Evolutionary conservation across 129 eudicot genomes (phyloP).

Genomic region (Pulicaria dysenterica): DNA sequence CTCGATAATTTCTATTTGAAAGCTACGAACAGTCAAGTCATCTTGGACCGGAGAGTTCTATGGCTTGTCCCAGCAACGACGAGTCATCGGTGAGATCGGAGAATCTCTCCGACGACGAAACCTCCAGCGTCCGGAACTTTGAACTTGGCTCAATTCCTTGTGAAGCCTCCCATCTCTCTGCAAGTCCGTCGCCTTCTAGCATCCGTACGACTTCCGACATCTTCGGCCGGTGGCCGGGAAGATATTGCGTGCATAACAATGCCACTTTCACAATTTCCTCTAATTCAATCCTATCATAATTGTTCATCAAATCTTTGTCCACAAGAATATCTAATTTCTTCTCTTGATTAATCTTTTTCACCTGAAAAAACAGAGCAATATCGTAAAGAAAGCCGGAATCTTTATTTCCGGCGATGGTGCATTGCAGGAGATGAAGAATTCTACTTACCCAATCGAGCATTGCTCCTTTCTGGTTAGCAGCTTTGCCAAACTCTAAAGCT

Average conservation of each 20-base stretch:
- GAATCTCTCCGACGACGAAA: slow-evolving; percentile 71
- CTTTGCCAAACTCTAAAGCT: slow-evolving; percentile 81
- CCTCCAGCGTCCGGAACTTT: slow-evolving; percentile 50
- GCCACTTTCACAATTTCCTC: slow-evolving; percentile 91
- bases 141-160: slow-evolving; percentile 57
- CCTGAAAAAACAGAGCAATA: slow-evolving; percentile 40
- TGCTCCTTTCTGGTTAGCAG: slow-evolving; percentile 81
- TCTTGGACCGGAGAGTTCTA: slow-evolving; percentile 85
- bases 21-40: slow-evolving; percentile 17
- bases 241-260: slow-evolving; percentile 77
- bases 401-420: slow-evolving; percentile 1
- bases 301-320: slow-evolving; percentile 61
- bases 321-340: slow-evolving; percentile 71
- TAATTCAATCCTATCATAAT: slow-evolving; percentile 61
- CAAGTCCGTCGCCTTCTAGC: slow-evolving; percentile 92
- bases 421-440: background rate
- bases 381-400: background rate
- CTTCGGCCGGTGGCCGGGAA: slow-evolving; percentile 76
- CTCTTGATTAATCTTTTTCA: slow-evolving; percentile 71
- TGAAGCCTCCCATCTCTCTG: slow-evolving; percentile 89
- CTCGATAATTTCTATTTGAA: background rate
- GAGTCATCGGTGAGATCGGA: slow-evolving; percentile 81
- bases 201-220: slow-evolving; percentile 91
- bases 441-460: slow-evolving; percentile 84
- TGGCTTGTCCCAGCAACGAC: slow-evolving; percentile 72